Evolutionary conservation across 495 filamentous ascomycete genomes (phyloP).

Genomic region (Lichina pygmaea): DNA sequence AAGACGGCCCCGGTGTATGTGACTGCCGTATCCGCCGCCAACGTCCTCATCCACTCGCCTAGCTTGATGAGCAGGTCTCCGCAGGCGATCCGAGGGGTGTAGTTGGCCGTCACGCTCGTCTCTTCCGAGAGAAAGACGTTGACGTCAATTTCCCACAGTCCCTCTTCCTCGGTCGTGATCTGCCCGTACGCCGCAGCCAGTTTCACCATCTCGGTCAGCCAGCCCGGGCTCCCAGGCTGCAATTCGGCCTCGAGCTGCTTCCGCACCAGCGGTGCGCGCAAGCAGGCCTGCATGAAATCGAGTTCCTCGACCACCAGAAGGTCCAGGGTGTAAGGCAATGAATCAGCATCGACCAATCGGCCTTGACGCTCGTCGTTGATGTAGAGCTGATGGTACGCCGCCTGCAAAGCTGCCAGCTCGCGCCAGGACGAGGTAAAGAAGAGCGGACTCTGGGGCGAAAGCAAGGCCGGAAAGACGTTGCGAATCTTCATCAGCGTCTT

Average conservation of each 20-base stretch:
- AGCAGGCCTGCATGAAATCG: slow-evolving; percentile 69
- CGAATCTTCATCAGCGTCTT: slow-evolving; percentile 83
- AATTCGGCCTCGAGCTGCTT: slow-evolving; percentile 58
- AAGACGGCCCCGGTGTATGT: slow-evolving; percentile 45
- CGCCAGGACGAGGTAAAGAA: slow-evolving; percentile 74
- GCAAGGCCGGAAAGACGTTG: slow-evolving; percentile 50
- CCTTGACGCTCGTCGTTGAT: slow-evolving; percentile 64
- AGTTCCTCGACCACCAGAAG: slow-evolving; percentile 79
- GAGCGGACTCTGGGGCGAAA: slow-evolving; percentile 47
- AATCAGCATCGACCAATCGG: slow-evolving; percentile 68
- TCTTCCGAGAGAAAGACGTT: slow-evolving; percentile 90
- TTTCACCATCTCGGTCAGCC: slow-evolving; percentile 62
- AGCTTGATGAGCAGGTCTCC: slow-evolving; percentile 78
- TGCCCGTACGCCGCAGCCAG: slow-evolving; percentile 67
- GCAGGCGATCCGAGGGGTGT: slow-evolving; percentile 74
- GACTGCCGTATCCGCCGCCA: slow-evolving; percentile 46
- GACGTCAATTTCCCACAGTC: slow-evolving; percentile 85
- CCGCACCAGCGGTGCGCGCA: slow-evolving; percentile 61
- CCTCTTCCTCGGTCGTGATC: slow-evolving; percentile 78
- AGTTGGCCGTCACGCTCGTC: slow-evolving; percentile 85
- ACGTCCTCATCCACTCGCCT: slow-evolving; percentile 59
- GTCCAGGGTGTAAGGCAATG: slow-evolving; percentile 85
- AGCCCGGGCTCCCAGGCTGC: slow-evolving; percentile 25
- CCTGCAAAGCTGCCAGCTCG: slow-evolving; percentile 45
- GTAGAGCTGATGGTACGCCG: slow-evolving; percentile 52